Base-by-base conservation (phyloP, 2,329 filamentous ascomycete species). In the Laburnicola sp. region DNA sequence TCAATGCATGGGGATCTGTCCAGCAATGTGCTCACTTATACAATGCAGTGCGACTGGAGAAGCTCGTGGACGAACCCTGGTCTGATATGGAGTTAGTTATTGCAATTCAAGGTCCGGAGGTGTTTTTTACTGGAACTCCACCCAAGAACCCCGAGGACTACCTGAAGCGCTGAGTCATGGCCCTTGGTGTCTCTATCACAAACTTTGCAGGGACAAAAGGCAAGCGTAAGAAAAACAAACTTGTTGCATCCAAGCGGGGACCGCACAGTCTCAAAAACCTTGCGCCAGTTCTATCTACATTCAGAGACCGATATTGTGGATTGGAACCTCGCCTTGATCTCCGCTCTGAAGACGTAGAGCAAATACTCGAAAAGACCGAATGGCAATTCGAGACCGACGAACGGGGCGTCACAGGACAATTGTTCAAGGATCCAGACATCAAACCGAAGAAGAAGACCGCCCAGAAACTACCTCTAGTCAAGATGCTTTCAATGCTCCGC, bases 11-110 rank as follows among this genome's bases (percentile, higher is more conserved):
- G 71, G 74, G 74, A 1, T 74, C 75, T 0, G 63, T 78, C 8
- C 54, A 69, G 8, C 73, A 66, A 39, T 55, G 67, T 0, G 55
- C 53, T 1, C 77, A 81, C 40, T 56, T 80, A 1, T 79, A 79
- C 62, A 74, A 77, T 42, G 75, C 76, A 1, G 45, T 74, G 1
- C 45, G 37, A 10, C 16, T 63, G 9, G 69, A 75, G 45, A 61
- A 62, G 2, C 45, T 72, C 1, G 23, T 74, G 0, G 3, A 45
- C 0, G 46, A 22, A 1, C 4, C 10, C 2, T 79, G 77, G 77
- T 41, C 45, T 1, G 77, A 80, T 54, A 75, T 80, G 71, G 71
- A 76, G 1, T 6, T 74, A 4, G 34, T 68, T 0, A 46, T 65
- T 1, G 22, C 25, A 1, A n/a, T 71, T 0, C 63, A 77, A 7